Evolutionary conservation across 1,284 basidiomycete species (phyloP), one percentile per base, ranked within the genome.

Genomic region (Agroathelia rolfsii): DNA sequence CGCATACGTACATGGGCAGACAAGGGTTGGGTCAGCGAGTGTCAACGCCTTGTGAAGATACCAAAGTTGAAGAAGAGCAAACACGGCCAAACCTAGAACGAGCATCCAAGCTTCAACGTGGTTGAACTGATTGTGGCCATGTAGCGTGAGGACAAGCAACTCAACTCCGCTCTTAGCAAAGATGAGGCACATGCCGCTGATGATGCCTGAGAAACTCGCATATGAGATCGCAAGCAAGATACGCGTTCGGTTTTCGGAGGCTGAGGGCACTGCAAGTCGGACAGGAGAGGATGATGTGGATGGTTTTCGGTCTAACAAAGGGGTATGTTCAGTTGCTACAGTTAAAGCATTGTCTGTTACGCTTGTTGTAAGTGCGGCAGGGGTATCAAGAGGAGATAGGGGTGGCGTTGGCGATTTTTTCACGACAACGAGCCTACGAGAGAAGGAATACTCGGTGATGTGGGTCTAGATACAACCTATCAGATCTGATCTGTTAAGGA

Each of bases 81-180:
- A 85, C 0, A 67, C 60, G 11, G 75, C 61, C 15, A 93, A 60
- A 2, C 78, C 72, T 15, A 76, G 55, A 5, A 89, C 59, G n/a
- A 92, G 66, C 11, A 76, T 55, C 85, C 87, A 92, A 2, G 80
- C 65, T 56, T 89, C 71, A 79, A 82, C 86, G 31, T 75, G 63
- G 64, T 75, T 78, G 50, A 96, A 95, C 52, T 97, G 90, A 50
- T 94, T 95, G 27, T 80, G 58, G 3, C 83, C 83, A 5, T 68
- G 61, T 21, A 94, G 51, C 0, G 89, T 90, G 17, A 92, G 61
- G 39, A 96, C 62, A 6, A 96, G 64, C 6, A 97, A 66, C 57
- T 95, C 90, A 7, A 95, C 85, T 3, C 88, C 90, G 33, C 86
- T 88, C 62, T 97, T 97, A 20, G 93, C 92, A 40, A 96, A 85